Evolutionary conservation across 2,329 filamentous ascomycete genomes (phyloP), one percentile per base, ranked within the genome.

Genomic region (Purpureocillium lavendulum): DNA sequence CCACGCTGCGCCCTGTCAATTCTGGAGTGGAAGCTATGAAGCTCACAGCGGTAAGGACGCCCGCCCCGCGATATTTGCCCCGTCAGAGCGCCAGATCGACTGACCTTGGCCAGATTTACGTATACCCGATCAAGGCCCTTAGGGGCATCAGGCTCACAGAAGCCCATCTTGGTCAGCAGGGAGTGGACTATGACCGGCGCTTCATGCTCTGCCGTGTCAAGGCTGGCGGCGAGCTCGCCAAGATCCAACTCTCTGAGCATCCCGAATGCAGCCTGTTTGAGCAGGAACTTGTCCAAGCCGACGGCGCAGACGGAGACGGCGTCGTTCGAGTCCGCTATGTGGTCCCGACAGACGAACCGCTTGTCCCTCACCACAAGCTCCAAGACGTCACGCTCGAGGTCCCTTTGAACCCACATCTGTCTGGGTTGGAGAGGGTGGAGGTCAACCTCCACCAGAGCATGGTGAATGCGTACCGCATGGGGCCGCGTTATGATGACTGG

Each of bases 91-190:
- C 21, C 21, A 26, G 6, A 6, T 10, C 10, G 21, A n/a, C n/a
- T n/a, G n/a, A n/a, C n/a, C n/a, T n/a, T n/a, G n/a, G n/a, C n/a
- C 33, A 64, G 59, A 68, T 87, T 29, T 84, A 80, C 58, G 69
- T 83, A 35, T 86, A 87, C 56, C 82, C 84, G 32, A 80, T 87
- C 61, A 87, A 87, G 56, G 80, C 73, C 7, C 70, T 87, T n/a
- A 75, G 78, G 29, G 75, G 74, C 37, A 73, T 82, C 39, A 58
- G 67, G 14, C 61, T 87, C 26, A 43, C 65, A 4, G 58, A 62
- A 1, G 69, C 79, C 3, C 59, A 60, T n/a, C 58, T 86, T 35
- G 74, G 72, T 5, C 65, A 68, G n/a, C 71, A 77, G 45, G 82
- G 83, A 12, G 67, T 86, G 48, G 63, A 66, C 31, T 64, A 83